Conservation (phyloP, 805 yeast genomes). For the Candida xiaguanensis region DNA sequence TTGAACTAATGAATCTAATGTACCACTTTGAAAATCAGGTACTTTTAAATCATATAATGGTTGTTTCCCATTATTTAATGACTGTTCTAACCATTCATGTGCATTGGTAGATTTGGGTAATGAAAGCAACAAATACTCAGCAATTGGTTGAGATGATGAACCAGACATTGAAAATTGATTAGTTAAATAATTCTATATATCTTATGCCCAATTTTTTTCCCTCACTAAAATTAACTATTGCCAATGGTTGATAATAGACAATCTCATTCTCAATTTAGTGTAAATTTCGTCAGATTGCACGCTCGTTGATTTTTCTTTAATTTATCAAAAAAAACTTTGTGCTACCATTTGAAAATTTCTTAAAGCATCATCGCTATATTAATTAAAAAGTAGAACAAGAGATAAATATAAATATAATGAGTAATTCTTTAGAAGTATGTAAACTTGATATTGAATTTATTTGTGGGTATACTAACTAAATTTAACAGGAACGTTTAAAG, state of each 20-base stretch:
- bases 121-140: conserved; percentile 52
- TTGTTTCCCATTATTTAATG: conserved; percentile 54
- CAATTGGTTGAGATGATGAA: conserved; percentile 28
- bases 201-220: background rate
- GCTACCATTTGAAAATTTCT: conserved; percentile 4
- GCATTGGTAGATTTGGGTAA: conserved; percentile 52
- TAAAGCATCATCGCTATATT: conserved; percentile 3
- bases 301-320: background rate
- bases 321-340: background rate
- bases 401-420: conserved; percentile 29
- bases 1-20: conserved; percentile 85
- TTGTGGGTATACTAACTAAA: conserved; percentile 1
- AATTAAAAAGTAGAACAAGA: conserved; percentile 1
- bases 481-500: conserved; percentile 63
- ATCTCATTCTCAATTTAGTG: background rate
- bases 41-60: conserved; percentile 56
- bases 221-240: no score
- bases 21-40: conserved; percentile 91
- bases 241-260: background rate
- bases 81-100: conserved; percentile 52
- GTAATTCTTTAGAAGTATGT: conserved; percentile 61
- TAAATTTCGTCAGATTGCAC: conserved; percentile 5
- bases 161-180: no score
- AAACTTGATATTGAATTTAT: background rate
- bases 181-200: no score